Evolutionary conservation across 805 yeast species (phyloP), one percentile per base, ranked within the genome.

Genomic region (Candida takata): DNA sequence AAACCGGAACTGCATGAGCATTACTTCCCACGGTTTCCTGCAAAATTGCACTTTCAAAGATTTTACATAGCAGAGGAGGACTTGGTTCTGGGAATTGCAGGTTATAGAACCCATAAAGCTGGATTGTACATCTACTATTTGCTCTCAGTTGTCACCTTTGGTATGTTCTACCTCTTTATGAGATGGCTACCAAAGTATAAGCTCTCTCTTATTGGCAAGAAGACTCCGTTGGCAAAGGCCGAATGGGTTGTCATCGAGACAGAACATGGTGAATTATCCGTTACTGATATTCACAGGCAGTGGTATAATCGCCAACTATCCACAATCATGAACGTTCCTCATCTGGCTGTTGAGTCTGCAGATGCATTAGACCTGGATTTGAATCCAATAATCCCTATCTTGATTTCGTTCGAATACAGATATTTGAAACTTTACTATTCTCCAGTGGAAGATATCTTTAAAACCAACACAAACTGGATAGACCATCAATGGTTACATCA

Each of bases 1-100:
- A 37, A 55, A 25, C 60, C 67, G 1, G 52, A 51, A 4, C 48
- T 55, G 27, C 75, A 70, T 42, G 73, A 71, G 30, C 62, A 61
- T 37, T 62, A 64, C 38, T 74, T 61, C 47, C 63, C 69, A 4
- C 39, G 56, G 8, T 61, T 65, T 16, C 51, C 61, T n/a, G 69
- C 83, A 0, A 58, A 45, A 10, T 58, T 69, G 33, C 64, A 63
- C 37, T 70, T 68, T 45, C 99, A 92, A 60, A 69, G 96, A 38
- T 86, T 84, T 57, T 92, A 90, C 57, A 73, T 92, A 42, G 88
- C 96, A 0, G 97, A 92, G 57, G 98, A 92, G 55, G 99, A 92
- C 63, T 65, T 92, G 51, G 90, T 90, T 10, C 74, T 92, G 41
- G 96, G 95, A 42, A 83, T 92, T 43, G 98, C 97, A 0, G 97